These are phyloP conservation scores for Turnera subulata DNA, from an alignment of 345 rosid genomes.

Conservation along the genomic window DNA sequence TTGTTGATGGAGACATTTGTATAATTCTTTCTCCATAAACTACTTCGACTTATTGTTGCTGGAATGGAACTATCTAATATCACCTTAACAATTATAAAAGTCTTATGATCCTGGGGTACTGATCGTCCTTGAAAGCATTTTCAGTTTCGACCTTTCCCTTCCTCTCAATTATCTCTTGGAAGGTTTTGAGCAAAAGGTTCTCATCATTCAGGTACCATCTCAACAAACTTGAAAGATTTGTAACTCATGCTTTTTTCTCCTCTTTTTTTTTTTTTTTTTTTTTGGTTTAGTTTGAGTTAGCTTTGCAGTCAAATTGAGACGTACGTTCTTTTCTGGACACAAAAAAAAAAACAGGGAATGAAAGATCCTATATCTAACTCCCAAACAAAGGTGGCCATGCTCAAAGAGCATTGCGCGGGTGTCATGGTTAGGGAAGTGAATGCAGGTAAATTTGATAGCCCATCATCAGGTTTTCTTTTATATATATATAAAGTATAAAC, in stretches of 20 bases:
- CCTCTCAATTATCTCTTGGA: conserved; percentile 72
- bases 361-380: conserved; percentile 74
- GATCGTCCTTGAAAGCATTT: conserved; percentile 77
- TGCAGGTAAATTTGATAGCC: conserved; percentile 49
- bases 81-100: conserved; percentile 51
- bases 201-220: conserved; percentile 63
- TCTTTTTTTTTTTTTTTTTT: background rate
- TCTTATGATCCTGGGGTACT: conserved; percentile 78
- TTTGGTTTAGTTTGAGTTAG: background rate
- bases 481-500: too few relatives aligned
- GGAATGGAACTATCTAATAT: conserved; percentile 2
- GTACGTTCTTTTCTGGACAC: too few relatives aligned
- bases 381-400: conserved; percentile 53
- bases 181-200: conserved; percentile 48
- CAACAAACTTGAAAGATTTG: background rate
- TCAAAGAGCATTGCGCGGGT: conserved; percentile 49
- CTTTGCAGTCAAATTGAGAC: background rate
- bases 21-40: background rate
- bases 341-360: too few relatives aligned
- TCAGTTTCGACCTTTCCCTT: conserved; percentile 73
- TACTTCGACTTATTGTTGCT: background rate
- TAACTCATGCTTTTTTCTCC: background rate
- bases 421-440: conserved; percentile 48
- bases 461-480: too few relatives aligned
- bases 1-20: background rate